Conservation (phyloP, 805 yeast genomes). For the Blastobotrys parvus region DNA sequence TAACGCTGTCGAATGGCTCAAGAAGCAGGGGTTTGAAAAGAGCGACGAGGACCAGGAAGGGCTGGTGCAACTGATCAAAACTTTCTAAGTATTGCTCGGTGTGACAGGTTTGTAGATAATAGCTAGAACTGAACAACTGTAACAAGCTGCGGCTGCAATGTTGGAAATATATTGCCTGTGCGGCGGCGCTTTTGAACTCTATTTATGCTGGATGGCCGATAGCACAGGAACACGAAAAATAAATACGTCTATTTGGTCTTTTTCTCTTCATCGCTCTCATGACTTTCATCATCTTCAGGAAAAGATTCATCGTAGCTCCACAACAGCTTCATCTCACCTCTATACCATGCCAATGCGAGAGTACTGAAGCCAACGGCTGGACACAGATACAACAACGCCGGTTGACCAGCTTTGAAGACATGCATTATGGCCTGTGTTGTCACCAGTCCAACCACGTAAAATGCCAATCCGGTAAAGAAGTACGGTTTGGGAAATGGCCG, state of each 20-base stretch:
- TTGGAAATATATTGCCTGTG: too few relatives aligned
- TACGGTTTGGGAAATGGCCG: constrained; percentile 36
- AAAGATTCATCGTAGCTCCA: constrained; percentile 29
- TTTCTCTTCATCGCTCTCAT: constrained; percentile 8
- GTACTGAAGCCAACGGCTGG: constrained; percentile 38
- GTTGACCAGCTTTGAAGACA: constrained; percentile 44
- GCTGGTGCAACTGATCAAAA: too few relatives aligned
- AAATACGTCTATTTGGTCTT: too few relatives aligned
- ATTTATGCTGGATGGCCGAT: background rate
- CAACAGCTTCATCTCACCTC: constrained; percentile 35
- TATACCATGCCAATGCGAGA: constrained; percentile 27
- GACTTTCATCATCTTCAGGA: constrained; percentile 17
- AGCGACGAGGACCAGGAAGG: too few relatives aligned
- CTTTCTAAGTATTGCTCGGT: too few relatives aligned
- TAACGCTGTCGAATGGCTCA: constrained; percentile 43
- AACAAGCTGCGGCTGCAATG: too few relatives aligned
- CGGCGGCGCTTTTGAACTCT: too few relatives aligned
- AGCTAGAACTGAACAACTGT: too few relatives aligned
- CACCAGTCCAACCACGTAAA: constrained; percentile 41
- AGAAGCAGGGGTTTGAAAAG: constrained; percentile 41
- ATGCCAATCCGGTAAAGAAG: constrained; percentile 37
- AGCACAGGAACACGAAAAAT: too few relatives aligned
- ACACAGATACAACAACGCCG: constrained; percentile 57
- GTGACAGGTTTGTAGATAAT: too few relatives aligned
- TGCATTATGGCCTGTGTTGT: constrained; percentile 36